Evolutionary conservation across 495 filamentous ascomycete species (phyloP).

Genomic region (Parathielavia hyrcaniae): DNA sequence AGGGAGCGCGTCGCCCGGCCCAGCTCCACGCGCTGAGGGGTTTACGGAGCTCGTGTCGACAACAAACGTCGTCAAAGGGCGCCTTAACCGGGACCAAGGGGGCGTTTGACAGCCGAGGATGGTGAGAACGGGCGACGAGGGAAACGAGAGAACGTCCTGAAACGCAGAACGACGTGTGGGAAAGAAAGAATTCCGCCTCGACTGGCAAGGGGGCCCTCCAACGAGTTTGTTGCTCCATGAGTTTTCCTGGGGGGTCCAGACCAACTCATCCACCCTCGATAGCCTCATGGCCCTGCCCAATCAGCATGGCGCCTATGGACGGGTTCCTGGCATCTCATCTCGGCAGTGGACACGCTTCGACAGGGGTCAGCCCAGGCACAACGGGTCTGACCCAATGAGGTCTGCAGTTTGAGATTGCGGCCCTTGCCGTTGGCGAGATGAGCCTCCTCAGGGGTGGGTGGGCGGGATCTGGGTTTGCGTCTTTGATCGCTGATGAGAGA

Average conservation of each 20-base stretch:
- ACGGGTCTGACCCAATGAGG: constrained; percentile 8
- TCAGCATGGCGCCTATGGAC: not conserved
- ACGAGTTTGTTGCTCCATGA: constrained; percentile 4
- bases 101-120: not conserved
- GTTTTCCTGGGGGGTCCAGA: constrained; percentile 7
- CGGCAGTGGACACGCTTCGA: constrained; percentile 15
- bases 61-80: not conserved
- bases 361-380: constrained; percentile 17
- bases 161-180: not conserved
- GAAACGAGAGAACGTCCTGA: constrained; percentile 15
- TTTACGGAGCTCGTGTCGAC: not conserved
- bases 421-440: constrained; percentile 3
- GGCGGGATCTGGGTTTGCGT: not conserved
- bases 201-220: not conserved
- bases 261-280: constrained; percentile 13
- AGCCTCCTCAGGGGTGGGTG: not conserved
- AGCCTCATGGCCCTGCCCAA: constrained; percentile 16
- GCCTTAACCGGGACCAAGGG: not conserved
- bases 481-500: not conserved
- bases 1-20: not conserved
- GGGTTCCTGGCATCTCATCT: constrained; percentile 23
- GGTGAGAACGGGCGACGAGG: constrained; percentile 12
- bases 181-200: constrained; percentile 4
- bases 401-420: constrained; percentile 9
- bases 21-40: not conserved